Evolutionary conservation across 331 rosid species (phyloP), one percentile per base, ranked within the genome.

Genomic region (Rosa hybrid): DNA sequence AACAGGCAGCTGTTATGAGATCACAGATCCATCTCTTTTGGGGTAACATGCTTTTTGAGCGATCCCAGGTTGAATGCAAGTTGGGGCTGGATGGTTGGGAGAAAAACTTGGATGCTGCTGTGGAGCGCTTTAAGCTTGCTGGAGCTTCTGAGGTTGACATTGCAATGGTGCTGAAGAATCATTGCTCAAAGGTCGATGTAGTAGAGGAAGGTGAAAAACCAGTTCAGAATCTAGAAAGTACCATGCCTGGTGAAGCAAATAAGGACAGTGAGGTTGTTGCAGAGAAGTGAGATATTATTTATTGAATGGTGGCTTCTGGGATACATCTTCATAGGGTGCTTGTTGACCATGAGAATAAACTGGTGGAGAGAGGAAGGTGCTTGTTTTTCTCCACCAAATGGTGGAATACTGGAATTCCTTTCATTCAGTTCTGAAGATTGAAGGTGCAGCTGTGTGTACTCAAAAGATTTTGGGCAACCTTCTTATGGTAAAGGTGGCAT

Each of bases 31-130:
- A 94, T 86, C 90, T 94, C 74, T 94, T 94, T 85, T 90, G 94
- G 98, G 98, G 98, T 51, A 94, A 94, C 83, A 92, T 92, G 97
- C 97, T 90, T 60, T 94, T 94, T 10, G 97, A 94, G 84, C 90
- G 95, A 78, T 94, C 98, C 77, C 98, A 94, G 81, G 97, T 94
- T 27, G 97, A 92, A 79, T 92, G 89, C 85, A 94, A 94, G 74
- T 78, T 92, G 71, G 92, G 89, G 77, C 48, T 86, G 76, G 89
- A 75, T 79, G 91, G 87, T 78, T 94, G 97, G 98, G 85, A 92
- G 88, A 84, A 83, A 77, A 90, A 90, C 71, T 87, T 92, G 14
- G 96, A 94, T 68, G 92, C 93, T 73, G 92, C 97, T 75, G 88
- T 90, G 44, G 89, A 89, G 75, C 96, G 98, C n/a, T 92, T 94